phyloP scores from a whole-genome alignment of 192 early-diverging fungal genomes.

The Podochytrium sp. region DNA sequence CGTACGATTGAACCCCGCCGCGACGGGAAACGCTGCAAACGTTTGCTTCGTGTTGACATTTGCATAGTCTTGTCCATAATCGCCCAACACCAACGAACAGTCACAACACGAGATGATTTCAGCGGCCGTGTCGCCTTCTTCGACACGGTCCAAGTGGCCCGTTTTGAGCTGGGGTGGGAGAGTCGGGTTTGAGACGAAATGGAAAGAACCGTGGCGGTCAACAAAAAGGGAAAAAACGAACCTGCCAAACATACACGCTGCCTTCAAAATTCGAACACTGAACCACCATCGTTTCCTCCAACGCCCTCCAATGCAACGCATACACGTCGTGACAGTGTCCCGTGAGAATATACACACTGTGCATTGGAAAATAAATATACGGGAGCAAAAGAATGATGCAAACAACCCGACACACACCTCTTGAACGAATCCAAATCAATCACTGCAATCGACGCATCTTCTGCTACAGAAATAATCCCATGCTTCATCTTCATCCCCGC shows the following conservation, averaged over 20 bases:
- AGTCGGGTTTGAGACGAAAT: neutral
- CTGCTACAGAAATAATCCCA: constrained; percentile 65
- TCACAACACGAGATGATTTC: constrained; percentile 65
- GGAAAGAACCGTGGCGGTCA: neutral
- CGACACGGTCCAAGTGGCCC: constrained; percentile 72
- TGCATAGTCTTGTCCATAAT: constrained; percentile 35
- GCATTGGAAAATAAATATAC: neutral
- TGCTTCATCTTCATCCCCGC: constrained; percentile 41
- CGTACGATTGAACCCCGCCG: constrained; percentile 15
- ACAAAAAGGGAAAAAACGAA: constrained; percentile 34
- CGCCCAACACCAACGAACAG: constrained; percentile 51
- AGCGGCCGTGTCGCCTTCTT: constrained; percentile 52
- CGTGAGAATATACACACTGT: constrained; percentile 56
- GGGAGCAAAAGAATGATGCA: neutral
- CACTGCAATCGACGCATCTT: constrained; percentile 70
- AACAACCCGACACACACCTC: constrained; percentile 53
- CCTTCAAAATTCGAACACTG: constrained; percentile 60
- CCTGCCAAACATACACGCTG: constrained; percentile 78
- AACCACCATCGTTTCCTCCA: constrained; percentile 70
- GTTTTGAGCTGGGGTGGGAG: constrained; percentile 76
- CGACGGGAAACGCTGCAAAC: constrained; percentile 44
- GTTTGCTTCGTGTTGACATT: constrained; percentile 39
- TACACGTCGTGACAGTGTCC: constrained; percentile 60
- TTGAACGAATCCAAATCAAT: constrained; percentile 76
- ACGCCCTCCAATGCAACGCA: constrained; percentile 67